Evolutionary conservation across 2,329 filamentous ascomycete species (phyloP), one percentile per base, ranked within the genome.

Genomic region (Fusarium nematophilum): DNA sequence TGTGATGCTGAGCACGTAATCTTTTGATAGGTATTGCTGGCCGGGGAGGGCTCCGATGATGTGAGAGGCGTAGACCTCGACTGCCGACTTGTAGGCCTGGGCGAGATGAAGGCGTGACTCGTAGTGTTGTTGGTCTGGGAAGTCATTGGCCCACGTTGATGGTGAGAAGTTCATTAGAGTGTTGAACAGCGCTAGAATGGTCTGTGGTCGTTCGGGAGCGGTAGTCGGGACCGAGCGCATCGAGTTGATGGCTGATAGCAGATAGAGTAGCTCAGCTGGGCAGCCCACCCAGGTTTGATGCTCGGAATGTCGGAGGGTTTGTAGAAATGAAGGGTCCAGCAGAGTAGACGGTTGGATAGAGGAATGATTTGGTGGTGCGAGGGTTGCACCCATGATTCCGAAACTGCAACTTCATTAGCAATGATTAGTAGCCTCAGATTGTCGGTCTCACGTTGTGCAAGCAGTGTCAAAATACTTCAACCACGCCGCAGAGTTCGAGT

Each of bases 271-370:
- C 4, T 59, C 55, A 7, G 55, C 55, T 25, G 51, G 55, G 15
- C 50, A 55, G 2, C 51, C 50, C 9, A 55, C 51, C 55, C 55
- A 55, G 3, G 55, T 59, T 37, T 59, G 53, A 11, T 55, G 42
- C n/a, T 59, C 55, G 7, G 51, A 59, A 6, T 55, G 43, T 26
- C 53, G 45, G 14, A 55, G 40, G 3, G 40, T 46, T 9, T 59
- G 44, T 0, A 55, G 34, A 21, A 54, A 37, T 2, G 39, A 29
- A 7, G 18, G 17, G 4, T 51, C 30, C 6, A 43, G 11, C 5
- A 23, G 17, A 6, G 36, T n/a, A 8, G 38, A 13, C 9, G 7
- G 8, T 9, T 23, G n/a, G 9, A 23, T 18, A 5, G 25, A 26
- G 6, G 40, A 6, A n/a, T 49, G 36, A n/a, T n/a, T n/a, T 3